Base-by-base conservation (phyloP, 73 alveolate species). In the Tetrahymena elliotti region DNA sequence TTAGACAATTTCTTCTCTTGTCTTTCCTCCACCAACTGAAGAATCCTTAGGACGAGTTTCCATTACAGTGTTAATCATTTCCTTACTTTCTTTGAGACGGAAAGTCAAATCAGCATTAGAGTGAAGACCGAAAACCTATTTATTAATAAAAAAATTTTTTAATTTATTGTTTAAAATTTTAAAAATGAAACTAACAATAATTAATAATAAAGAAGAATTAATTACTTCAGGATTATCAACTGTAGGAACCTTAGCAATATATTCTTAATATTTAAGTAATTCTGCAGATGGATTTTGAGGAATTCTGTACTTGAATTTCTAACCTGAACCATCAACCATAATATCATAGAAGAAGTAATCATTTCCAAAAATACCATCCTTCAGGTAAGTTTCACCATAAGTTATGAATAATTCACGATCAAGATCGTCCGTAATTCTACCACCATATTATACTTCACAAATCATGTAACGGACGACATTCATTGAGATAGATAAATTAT, bases 31-130 rank as follows among this genome's bases (percentile, higher is more conserved):
- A 38, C 99, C 98, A 92, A 99, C 99, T 35, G 99, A 99, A 35
- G 99, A 98, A 95, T 99, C 99, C 98, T 99, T 99, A 38, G 99
- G 99, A 96, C 99, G 99, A 35, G 99, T 99, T 96, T 99, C 99
- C 97, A 99, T 98, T 94, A 99, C 97, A 68, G 99, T 99, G 95
- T 97, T 98, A 96, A 99, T 97, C 99, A 99, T 98, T 97, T 99
- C 99, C 93, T 98, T 95, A 24, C 99, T 99, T 97, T 99, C 99
- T 97, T 99, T 98, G 96, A 98, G 95, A 95, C 99, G 97, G 98
- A 98, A 99, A 33, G 99, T 99, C 96, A 99, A 94, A 96, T 99
- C 99, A 35, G 99, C 99, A 93, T 99, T 98, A 68, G 99, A 99
- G 97, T 99, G 99, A 93, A 99, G 99, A 10, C 99, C 99, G 96